Percentiles rank a stretch among this genome's conserved stretches.
Conservation (phyloP, 495 filamentous ascomycete species). For the Penicilliopsis zonata region DNA sequence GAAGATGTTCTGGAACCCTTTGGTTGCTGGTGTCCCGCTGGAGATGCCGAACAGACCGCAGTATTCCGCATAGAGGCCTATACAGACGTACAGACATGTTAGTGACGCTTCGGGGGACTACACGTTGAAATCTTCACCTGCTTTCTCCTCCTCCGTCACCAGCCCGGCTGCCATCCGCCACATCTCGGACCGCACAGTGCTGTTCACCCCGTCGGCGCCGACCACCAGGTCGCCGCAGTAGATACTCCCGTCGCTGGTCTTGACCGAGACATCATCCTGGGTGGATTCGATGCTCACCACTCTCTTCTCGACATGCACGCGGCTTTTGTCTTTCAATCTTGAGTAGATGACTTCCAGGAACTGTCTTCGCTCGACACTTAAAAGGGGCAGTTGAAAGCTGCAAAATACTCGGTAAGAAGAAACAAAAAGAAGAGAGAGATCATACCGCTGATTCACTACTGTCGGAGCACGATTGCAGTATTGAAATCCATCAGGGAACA, state of each 20-base stretch:
- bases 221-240: constrained; percentile 14
- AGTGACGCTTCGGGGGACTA: too few relatives aligned
- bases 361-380: constrained; percentile 18
- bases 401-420: constrained; percentile 3
- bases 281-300: constrained; percentile 7
- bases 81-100: constrained; percentile 1
- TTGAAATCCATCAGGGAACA: constrained; percentile 4
- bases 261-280: constrained; percentile 3
- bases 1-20: constrained; percentile 3
- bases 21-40: constrained; percentile 1
- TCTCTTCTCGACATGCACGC: constrained; percentile 5
- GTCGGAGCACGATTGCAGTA: constrained; percentile 3
- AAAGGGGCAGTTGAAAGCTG: constrained; percentile 3
- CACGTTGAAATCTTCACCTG: constrained; percentile 10
- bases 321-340: constrained; percentile 1
- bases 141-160: constrained; percentile 8
- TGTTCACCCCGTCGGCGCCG: constrained; percentile 18
- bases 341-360: constrained; percentile 13
- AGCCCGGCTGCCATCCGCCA: constrained; percentile 12
- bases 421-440: too few relatives aligned
- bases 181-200: constrained; percentile 15
- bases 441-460: constrained; percentile 1
- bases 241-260: constrained; percentile 4
- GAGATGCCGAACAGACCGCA: constrained; percentile 12
- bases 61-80: constrained; percentile 10